These are phyloP conservation scores for Cudoniella acicularis DNA, from an alignment of 495 filamentous ascomycete genomes.

Conservation along the genomic window DNA sequence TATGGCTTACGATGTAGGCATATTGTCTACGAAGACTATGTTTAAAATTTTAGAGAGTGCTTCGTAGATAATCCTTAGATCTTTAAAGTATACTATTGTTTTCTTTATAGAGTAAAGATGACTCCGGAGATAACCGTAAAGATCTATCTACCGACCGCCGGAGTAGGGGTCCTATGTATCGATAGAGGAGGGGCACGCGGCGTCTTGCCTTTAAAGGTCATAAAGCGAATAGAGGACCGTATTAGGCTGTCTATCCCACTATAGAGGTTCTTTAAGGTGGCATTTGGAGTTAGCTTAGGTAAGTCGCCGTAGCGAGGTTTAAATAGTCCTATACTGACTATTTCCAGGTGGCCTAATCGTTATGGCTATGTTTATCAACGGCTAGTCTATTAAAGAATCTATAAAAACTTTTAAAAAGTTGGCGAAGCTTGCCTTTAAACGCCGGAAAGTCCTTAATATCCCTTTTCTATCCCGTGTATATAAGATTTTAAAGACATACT, in stretches of 20 bases:
- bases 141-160: too few relatives aligned
- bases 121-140: too few relatives aligned
- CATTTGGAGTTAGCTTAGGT: conserved; percentile 26
- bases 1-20: conserved; percentile 20
- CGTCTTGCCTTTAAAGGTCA: too few relatives aligned
- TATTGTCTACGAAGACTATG: conserved; percentile 17
- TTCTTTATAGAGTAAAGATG: conserved; percentile 19
- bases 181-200: too few relatives aligned
- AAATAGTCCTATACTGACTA: neutral
- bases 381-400: conserved; percentile 19
- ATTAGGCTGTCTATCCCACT: conserved; percentile 16
- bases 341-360: conserved; percentile 14
- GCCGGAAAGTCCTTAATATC: neutral
- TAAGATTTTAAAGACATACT: conserved; percentile 13
- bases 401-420: conserved; percentile 17
- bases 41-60: conserved; percentile 4
- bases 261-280: conserved; percentile 22
- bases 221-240: too few relatives aligned
- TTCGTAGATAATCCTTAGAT: conserved; percentile 12
- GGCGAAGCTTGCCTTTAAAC: conserved; percentile 14
- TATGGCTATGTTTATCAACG: conserved; percentile 18
- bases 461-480: conserved; percentile 9
- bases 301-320: neutral
- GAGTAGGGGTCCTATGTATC: too few relatives aligned
- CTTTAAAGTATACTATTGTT: conserved; percentile 22